phyloP scores from a whole-genome alignment of 768 basidiomycete species.

The Rhodotorula sphaerocarpa region DNA sequence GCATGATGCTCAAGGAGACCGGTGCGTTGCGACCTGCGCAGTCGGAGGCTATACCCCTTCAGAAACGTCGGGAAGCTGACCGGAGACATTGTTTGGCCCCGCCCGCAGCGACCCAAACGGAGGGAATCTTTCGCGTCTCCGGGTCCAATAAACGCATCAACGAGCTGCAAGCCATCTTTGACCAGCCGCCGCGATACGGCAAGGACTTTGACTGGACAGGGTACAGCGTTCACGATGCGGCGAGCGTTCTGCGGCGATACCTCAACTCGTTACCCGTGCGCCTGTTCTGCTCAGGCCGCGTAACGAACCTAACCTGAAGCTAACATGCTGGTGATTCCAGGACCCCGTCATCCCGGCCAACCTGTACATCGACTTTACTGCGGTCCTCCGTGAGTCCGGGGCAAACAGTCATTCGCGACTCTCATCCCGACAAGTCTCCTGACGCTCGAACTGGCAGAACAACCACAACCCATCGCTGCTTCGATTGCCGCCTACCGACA shows the following conservation, averaged over 20 bases:
- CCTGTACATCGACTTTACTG: slow-evolving; percentile 84
- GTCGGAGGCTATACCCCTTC: too few species aligned
- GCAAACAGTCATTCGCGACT: not conserved
- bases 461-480: slow-evolving; percentile 61
- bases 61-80: too few species aligned
- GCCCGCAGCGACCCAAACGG: slow-evolving; percentile 69
- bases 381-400: slow-evolving; percentile 56
- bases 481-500: slow-evolving; percentile 71
- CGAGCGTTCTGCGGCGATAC: slow-evolving; percentile 89
- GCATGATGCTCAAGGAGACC: slow-evolving; percentile 87
- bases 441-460: slow-evolving; percentile 50
- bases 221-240: slow-evolving; percentile 93
- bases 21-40: slow-evolving; percentile 51
- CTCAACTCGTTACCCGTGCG: slow-evolving; percentile 92
- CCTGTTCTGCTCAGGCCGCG: too few species aligned
- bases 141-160: slow-evolving; percentile 95
- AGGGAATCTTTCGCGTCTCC: slow-evolving; percentile 88
- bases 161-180: slow-evolving; percentile 83
- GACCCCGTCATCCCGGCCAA: slow-evolving; percentile 90
- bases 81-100: not conserved
- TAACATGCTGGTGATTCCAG: too few species aligned
- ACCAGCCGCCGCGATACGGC: slow-evolving; percentile 80
- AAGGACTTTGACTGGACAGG: slow-evolving; percentile 86
- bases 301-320: too few species aligned
- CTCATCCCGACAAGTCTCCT: slow-evolving; percentile 1